Conservation (phyloP, 73 alveolate genomes). For the Diophrys sp. region DNA sequence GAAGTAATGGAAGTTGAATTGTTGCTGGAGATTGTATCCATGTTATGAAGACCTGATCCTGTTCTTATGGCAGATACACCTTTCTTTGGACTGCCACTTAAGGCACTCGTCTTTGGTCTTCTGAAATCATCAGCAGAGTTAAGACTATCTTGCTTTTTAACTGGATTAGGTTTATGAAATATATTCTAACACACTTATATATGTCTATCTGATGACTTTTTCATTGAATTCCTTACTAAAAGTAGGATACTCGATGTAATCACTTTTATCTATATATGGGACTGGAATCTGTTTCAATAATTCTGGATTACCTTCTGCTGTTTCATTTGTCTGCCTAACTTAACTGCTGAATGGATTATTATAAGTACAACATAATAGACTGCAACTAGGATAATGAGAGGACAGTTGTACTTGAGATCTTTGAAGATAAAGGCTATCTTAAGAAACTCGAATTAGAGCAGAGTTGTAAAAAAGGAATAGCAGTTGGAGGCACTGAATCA, state of each 20-base stretch:
- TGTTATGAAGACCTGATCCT: background rate
- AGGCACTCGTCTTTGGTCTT: slow-evolving; percentile 30
- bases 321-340: slow-evolving; percentile 5
- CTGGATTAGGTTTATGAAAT: slow-evolving; percentile 60
- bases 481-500: too few species aligned
- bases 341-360: too few species aligned
- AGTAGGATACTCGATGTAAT: slow-evolving; percentile 59
- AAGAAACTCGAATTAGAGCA: too few species aligned
- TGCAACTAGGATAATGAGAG: too few species aligned
- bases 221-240: slow-evolving; percentile 57
- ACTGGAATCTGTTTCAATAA: slow-evolving; percentile 11
- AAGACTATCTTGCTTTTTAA: background rate
- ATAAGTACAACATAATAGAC: too few species aligned
- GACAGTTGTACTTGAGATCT: too few species aligned
- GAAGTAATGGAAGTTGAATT: background rate
- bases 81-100: background rate
- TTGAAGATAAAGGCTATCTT: too few species aligned
- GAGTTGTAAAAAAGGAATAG: too few species aligned
- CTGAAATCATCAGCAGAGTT: background rate
- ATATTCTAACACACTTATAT: slow-evolving; percentile 59
- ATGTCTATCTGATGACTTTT: slow-evolving; percentile 67
- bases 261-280: slow-evolving; percentile 13
- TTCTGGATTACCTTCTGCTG: slow-evolving; percentile 12
- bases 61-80: background rate
- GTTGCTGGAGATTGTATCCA: too few species aligned